Percentiles rank a stretch among this genome's conserved stretches.
Evolutionary conservation across 768 basidiomycete species (phyloP).

Genomic region (Leccinum aurantiacum): DNA sequence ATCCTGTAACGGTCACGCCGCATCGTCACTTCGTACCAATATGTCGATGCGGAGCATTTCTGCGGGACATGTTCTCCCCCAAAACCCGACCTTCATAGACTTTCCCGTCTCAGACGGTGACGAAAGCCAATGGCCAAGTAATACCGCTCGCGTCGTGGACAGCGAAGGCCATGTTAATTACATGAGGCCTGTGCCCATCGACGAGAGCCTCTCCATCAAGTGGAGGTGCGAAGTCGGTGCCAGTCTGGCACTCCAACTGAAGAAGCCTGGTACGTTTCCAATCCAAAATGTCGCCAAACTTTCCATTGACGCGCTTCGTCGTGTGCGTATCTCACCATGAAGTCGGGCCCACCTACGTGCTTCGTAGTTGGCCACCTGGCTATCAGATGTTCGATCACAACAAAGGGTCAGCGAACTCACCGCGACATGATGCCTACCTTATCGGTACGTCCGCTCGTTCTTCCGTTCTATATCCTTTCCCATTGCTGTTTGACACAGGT

Average conservation of each 20-base stretch:
- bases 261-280: conserved; percentile 48
- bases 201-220: conserved; percentile 51
- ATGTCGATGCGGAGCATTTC: conserved; percentile 23
- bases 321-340: not conserved
- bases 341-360: conserved; percentile 52
- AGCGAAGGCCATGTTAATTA: conserved; percentile 68
- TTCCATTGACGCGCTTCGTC: conserved; percentile 1
- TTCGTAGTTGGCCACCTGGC: conserved; percentile 62
- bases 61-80: conserved; percentile 40
- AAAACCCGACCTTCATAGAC: conserved; percentile 53
- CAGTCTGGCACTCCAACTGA: conserved; percentile 43
- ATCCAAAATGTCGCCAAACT: not conserved
- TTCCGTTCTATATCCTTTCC: not conserved
- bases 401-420: conserved; percentile 53
- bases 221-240: conserved; percentile 54
- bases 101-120: conserved; percentile 67
- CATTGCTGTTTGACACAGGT: conserved; percentile 25
- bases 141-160: conserved; percentile 54
- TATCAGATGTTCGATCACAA: conserved; percentile 77
- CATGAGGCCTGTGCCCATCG: conserved; percentile 54
- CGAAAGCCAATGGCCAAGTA: conserved; percentile 50
- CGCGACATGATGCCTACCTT: conserved; percentile 78
- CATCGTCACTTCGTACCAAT: conserved; percentile 12
- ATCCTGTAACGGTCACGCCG: not conserved
- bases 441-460: conserved; percentile 49